Conservation (phyloP, 495 filamentous ascomycete species). For the Lophiotrema nucula region DNA sequence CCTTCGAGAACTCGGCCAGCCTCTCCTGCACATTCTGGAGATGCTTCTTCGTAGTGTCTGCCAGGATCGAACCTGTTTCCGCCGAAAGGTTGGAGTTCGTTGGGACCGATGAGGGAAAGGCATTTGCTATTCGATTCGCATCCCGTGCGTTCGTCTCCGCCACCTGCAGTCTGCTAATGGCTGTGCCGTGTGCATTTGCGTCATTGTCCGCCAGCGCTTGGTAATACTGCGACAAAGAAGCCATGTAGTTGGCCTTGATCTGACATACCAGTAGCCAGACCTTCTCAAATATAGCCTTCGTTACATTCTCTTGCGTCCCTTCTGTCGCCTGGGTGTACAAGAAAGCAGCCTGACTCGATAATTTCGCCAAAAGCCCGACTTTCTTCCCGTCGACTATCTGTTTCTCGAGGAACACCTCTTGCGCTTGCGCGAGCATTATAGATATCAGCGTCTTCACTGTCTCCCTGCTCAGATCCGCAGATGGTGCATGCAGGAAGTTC, state of each 20-base stretch:
- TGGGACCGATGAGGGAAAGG: conserved; percentile 76
- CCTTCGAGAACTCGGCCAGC: conserved; percentile 71
- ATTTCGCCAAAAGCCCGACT: conserved; percentile 83
- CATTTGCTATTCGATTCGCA: conserved; percentile 71
- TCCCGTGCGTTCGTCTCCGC: conserved; percentile 75
- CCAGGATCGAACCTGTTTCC: conserved; percentile 70
- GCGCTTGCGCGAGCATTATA: conserved; percentile 90
- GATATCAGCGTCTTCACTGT: conserved; percentile 93
- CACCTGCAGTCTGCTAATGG: conserved; percentile 77
- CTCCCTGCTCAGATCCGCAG: conserved; percentile 87
- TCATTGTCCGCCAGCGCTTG: conserved; percentile 92
- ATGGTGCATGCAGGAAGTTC: conserved; percentile 96
- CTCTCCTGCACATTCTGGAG: conserved; percentile 76
- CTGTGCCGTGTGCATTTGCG: conserved; percentile 78
- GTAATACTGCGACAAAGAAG: conserved; percentile 86
- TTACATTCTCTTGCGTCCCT: conserved; percentile 88
- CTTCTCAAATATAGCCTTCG: conserved; percentile 89
- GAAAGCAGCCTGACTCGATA: conserved; percentile 85
- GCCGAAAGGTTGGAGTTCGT: conserved; percentile 78
- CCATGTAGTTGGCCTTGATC: conserved; percentile 82
- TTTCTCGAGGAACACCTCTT: conserved; percentile 97
- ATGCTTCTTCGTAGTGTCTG: conserved; percentile 80
- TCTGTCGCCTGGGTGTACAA: conserved; percentile 85
- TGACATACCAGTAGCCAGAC: conserved; percentile 87
- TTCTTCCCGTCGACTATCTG: conserved; percentile 93